Conservation (phyloP, 371 early-diverging fungal species). For the Zychaea mexicana region DNA sequence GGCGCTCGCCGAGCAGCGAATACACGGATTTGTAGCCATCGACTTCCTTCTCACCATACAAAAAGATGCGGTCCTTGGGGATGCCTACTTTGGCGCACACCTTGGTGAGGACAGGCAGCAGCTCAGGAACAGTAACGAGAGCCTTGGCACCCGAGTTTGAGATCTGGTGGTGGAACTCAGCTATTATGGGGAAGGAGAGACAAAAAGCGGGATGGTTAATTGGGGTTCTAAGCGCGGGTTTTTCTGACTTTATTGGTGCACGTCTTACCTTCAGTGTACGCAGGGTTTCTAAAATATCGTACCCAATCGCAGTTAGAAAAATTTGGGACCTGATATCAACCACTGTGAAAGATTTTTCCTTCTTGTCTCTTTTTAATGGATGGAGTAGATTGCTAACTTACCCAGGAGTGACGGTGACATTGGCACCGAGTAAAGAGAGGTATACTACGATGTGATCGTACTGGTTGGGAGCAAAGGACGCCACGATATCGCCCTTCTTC, state of each 20-base stretch:
- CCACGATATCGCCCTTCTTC: slow-evolving; percentile 67
- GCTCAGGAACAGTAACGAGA: slow-evolving; percentile 50
- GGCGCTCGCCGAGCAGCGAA: slow-evolving; percentile 15
- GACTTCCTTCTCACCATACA: slow-evolving; percentile 52
- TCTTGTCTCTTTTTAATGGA: background rate
- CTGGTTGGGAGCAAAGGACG: slow-evolving; percentile 71
- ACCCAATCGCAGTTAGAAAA: background rate
- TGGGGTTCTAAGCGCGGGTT: background rate
- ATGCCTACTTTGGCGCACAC: slow-evolving; percentile 60
- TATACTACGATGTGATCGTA: slow-evolving; percentile 40
- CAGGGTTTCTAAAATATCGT: slow-evolving; percentile 16
- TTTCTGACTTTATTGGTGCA: background rate
- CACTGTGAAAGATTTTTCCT: no score
- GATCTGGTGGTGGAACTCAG: slow-evolving; percentile 24
- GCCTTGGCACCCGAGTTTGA: slow-evolving; percentile 46
- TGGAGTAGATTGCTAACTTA: no score
- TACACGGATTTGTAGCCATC: slow-evolving; percentile 32
- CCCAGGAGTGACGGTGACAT: slow-evolving; percentile 41
- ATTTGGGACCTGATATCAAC: background rate
- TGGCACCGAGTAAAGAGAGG: slow-evolving; percentile 39
- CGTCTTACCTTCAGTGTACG: slow-evolving; percentile 24
- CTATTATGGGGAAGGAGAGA: slow-evolving; percentile 3
- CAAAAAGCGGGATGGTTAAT: background rate
- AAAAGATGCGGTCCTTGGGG: slow-evolving; percentile 46
- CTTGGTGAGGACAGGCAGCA: slow-evolving; percentile 45